Evolutionary conservation across 495 filamentous ascomycete species (phyloP).

Genomic region (Pyronema domesticum): DNA sequence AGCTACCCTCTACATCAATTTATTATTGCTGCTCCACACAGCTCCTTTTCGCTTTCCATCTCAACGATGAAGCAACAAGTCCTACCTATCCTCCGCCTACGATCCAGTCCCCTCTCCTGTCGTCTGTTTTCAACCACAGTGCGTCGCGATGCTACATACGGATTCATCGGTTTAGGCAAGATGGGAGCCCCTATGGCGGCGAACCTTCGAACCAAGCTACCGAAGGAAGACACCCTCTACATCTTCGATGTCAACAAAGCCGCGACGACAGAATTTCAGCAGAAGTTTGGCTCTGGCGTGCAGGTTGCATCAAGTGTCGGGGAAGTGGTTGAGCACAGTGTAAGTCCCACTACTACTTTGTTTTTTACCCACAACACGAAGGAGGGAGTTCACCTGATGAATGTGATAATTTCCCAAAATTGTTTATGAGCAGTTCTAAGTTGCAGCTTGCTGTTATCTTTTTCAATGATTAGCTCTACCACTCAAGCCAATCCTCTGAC

Average conservation of each 20-base stretch:
- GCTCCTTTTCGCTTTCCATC: background rate
- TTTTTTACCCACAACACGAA: background rate
- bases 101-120: background rate
- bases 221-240: conserved; percentile 46
- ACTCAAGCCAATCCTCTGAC: conserved; percentile 53
- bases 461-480: conserved; percentile 9
- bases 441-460: conserved; percentile 16
- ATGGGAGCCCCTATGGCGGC: conserved; percentile 88
- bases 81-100: background rate
- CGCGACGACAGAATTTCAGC: conserved; percentile 39
- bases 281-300: conserved; percentile 39
- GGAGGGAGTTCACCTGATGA: conserved; percentile 26
- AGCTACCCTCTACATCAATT: background rate
- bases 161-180: conserved; percentile 71
- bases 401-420: conserved; percentile 26
- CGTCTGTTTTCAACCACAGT: conserved; percentile 12
- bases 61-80: background rate
- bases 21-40: background rate
- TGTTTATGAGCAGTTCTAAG: conserved; percentile 25
- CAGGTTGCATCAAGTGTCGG: conserved; percentile 38
- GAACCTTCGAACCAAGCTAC: conserved; percentile 62
- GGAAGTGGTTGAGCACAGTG: conserved; percentile 53
- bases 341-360: conserved; percentile 32
- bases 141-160: conserved; percentile 23
- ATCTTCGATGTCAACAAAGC: conserved; percentile 59